Conservation (phyloP, 2,329 filamentous ascomycete species). For the Claviceps digitariae region DNA sequence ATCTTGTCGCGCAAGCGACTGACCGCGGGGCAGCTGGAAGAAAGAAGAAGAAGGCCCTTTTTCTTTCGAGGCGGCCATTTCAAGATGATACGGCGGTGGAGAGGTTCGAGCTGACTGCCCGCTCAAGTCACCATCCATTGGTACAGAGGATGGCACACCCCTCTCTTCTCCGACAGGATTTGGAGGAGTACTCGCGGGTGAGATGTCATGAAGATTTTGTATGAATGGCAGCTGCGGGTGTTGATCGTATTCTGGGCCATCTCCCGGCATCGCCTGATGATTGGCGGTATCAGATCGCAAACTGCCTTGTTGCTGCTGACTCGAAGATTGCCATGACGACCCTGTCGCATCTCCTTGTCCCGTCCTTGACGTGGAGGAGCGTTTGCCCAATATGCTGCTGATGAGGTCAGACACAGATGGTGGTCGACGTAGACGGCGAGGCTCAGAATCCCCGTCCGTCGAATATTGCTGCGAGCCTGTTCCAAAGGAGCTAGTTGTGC, state of each 20-base stretch:
- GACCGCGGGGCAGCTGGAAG: neutral
- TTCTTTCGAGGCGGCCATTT: neutral
- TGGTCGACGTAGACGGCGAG: slow-evolving; percentile 11
- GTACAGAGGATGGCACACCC: neutral
- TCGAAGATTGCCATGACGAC: neutral
- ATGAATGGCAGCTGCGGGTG: neutral
- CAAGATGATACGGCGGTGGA: neutral
- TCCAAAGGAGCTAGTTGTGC: slow-evolving; percentile 10
- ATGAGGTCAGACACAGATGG: slow-evolving; percentile 18
- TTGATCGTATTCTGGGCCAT: neutral
- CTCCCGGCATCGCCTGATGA: neutral
- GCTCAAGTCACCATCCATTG: neutral
- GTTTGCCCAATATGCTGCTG: slow-evolving; percentile 16
- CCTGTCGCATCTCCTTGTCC: neutral
- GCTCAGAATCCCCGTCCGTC: slow-evolving; percentile 7
- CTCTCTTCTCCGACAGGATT: neutral
- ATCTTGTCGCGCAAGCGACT: neutral
- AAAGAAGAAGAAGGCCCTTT: neutral
- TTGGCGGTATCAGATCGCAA: neutral
- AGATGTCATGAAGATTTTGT: neutral
- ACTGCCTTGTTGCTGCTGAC: neutral
- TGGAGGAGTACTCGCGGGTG: neutral
- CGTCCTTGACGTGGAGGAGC: slow-evolving; percentile 6
- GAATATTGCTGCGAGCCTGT: slow-evolving; percentile 8
- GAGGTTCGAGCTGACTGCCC: neutral